phyloP scores from a whole-genome alignment of 352 stramenopile genomes.

The Phytophthora sansomeana region DNA sequence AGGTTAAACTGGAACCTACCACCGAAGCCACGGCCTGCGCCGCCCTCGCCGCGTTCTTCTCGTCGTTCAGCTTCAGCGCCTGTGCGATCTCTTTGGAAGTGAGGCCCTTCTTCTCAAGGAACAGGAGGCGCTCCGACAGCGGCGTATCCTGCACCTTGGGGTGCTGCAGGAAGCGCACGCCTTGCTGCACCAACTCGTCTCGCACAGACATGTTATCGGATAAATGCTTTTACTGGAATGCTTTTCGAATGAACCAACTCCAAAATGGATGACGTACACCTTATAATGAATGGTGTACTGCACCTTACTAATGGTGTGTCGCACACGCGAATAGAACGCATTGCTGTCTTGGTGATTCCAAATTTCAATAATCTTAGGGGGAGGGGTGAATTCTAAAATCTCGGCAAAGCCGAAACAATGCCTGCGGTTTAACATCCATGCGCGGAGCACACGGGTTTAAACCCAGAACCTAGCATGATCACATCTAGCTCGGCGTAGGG shows the following conservation, averaged over 20 bases:
- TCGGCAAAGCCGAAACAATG: too few species aligned
- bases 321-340: too few species aligned
- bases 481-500: too few species aligned
- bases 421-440: too few species aligned
- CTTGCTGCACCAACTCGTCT: constrained; percentile 72
- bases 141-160: constrained; percentile 80
- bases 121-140: constrained; percentile 72
- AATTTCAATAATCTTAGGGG: too few species aligned
- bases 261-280: constrained; percentile 23
- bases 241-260: constrained; percentile 13
- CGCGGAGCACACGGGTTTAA: too few species aligned
- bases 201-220: constrained; percentile 42
- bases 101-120: constrained; percentile 82
- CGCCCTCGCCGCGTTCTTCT: constrained; percentile 57
- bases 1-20: constrained; percentile 28
- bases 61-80: constrained; percentile 74
- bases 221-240: constrained; percentile 9
- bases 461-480: too few species aligned
- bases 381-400: too few species aligned
- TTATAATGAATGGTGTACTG: too few species aligned
- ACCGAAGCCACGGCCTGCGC: constrained; percentile 69
- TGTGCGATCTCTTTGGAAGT: constrained; percentile 72
- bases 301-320: too few species aligned
- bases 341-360: too few species aligned
- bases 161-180: constrained; percentile 83